Evolutionary conservation across 2,329 filamentous ascomycete species (phyloP), one percentile per base, ranked within the genome.

Genomic region (Aspergillus phoenicis): DNA sequence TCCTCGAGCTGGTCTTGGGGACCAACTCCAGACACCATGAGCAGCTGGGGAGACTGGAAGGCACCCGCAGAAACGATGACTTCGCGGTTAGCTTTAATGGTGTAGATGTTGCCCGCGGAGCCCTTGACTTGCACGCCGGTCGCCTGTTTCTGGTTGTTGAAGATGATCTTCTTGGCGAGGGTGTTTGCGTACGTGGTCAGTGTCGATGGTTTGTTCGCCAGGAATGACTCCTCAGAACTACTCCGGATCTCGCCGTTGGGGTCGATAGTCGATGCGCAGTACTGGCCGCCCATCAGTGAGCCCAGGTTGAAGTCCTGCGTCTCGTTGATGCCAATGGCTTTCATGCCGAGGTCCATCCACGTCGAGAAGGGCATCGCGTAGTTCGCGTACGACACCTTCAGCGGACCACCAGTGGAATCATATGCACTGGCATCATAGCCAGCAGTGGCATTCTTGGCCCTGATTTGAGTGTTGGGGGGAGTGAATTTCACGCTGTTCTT

Each of bases 21-120:
- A 0, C 83, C 83, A 53, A 81, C 70, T 1, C 83, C 83, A 17
- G 80, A 83, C 3, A 83, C 75, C 73, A 83, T 82, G 8, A 85
- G 73, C 1, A 66, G 55, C 52, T 66, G 64, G 0, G 64, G 64
- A 15, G 80, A 83, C 64, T 85, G 83, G 66, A 83, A 84, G 4
- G 79, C 76, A 3, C 85, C 85, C 0, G 80, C 82, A 0, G 82
- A 78, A 8, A 87, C 61, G 41, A 81, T 78, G 5, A 80, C 78
- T 64, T 87, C 85, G 30, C 77, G 77, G 15, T 75, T 80, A 20
- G 84, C 82, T 2, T 74, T 74, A 60, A 86, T 78, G 36, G 70
- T 80, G 7, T 63, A 54, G 0, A 51, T 58, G 8, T 62, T 66
- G 13, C 65, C 65, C 4, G 61, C 22, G 8, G 17, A 5, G 4